Percentiles rank a stretch among this genome's conserved stretches.
These are phyloP conservation scores for Wakefieldia striispora DNA, from an alignment of 768 basidiomycete species.

Conservation along the genomic window DNA sequence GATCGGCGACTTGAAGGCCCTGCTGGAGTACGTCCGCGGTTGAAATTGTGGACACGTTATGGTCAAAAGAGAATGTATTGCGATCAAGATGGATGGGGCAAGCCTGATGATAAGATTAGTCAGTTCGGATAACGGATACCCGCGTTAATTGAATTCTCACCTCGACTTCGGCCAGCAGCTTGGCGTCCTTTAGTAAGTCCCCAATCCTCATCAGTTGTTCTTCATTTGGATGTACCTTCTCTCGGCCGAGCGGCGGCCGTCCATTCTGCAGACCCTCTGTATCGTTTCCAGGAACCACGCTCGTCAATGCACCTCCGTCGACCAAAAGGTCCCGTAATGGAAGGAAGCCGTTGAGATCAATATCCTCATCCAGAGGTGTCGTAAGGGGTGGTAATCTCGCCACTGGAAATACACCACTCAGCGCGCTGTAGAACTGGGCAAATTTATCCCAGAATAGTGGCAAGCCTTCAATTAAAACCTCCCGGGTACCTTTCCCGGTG, in stretches of 20 bases:
- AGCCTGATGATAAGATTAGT: constrained; percentile 18
- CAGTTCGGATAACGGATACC: constrained; percentile 9
- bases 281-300: constrained; percentile 20
- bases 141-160: constrained; percentile 37
- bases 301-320: constrained; percentile 13
- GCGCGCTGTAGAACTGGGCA: constrained; percentile 57
- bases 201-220: constrained; percentile 93
- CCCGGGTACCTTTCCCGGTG: constrained; percentile 18
- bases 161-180: constrained; percentile 53
- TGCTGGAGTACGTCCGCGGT: constrained; percentile 1
- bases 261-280: constrained; percentile 25
- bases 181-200: constrained; percentile 77
- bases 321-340: constrained; percentile 69
- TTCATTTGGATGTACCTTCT: constrained; percentile 83
- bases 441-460: constrained; percentile 73
- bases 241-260: constrained; percentile 28
- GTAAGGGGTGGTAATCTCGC: constrained; percentile 55
- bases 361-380: constrained; percentile 82
- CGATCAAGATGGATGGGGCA: constrained; percentile 26
- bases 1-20: constrained; percentile 10
- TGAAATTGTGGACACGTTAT: constrained; percentile 5
- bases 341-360: constrained; percentile 83
- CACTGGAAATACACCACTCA: constrained; percentile 68
- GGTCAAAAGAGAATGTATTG: constrained; percentile 20
- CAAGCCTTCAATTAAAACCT: constrained; percentile 31